Evolutionary conservation across 306 rosid species (phyloP), one percentile per base, ranked within the genome.

Genomic region (Fagus sylvatica): DNA sequence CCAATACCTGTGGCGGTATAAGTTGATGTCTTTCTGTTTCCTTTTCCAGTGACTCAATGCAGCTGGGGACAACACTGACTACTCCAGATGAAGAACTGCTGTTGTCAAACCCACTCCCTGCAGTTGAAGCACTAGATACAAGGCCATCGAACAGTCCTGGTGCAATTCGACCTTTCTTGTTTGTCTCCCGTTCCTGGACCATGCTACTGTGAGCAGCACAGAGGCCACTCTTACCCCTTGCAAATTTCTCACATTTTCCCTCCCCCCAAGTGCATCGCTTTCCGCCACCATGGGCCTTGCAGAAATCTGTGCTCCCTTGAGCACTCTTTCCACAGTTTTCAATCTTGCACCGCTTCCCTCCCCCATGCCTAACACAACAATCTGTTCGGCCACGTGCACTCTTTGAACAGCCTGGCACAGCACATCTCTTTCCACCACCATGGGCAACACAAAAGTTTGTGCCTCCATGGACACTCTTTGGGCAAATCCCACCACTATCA

Each of bases 261-360:
- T 91, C 93, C 73, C 92, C 97, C 99, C 99, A 95, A 11, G 69
- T 87, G 78, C 99, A 95, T 46, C 99, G 74, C 80, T 95, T 95
- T 43, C 99, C 99, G 51, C 99, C 99, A 39, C 99, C 99, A 78
- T 95, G 99, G 15, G 99, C 99, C 86, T 95, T 95, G 89, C 99
- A 95, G 90, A 91, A 95, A 65, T 93, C 97, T 43, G 99, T 95
- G 89, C 99, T 93, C 49, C 99, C 99, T 76, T 95, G 98, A n/a
- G 99, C 99, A 84, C 99, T 95, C 86, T 93, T 95, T 59, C 82
- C 91, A 76, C 99, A 95, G 56, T 87, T 81, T 7, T 91, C 98
- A 68, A 19, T 84, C 88, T 74, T 91, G 88, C 99, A 95, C 3
- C 99, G 87, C 80, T 93, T 95, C 1, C 99, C 99, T 46, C 99